Evolutionary conservation across 1,284 basidiomycete genomes (phyloP).

Genomic region (Trametes polyzona): DNA sequence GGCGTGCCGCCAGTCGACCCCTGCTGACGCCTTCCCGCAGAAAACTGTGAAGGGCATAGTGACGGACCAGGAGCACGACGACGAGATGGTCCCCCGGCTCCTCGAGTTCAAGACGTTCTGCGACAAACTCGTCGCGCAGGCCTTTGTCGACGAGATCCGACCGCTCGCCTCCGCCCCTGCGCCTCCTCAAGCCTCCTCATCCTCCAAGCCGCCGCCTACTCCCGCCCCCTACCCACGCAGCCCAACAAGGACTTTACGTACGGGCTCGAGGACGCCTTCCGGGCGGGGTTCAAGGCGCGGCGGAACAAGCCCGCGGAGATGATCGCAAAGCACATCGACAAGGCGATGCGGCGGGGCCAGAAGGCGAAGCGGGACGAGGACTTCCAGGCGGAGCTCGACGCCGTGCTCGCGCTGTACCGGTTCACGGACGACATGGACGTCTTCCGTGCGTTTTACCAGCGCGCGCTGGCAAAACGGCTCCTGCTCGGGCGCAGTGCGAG

Average conservation of each 20-base stretch:
- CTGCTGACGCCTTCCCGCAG: constrained; percentile 40
- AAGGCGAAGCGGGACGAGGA: constrained; percentile 70
- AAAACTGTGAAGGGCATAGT: constrained; percentile 60
- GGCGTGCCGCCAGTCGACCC: neutral
- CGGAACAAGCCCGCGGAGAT: constrained; percentile 92
- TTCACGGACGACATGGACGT: constrained; percentile 93
- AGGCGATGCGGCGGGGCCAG: constrained; percentile 85
- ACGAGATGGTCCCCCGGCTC: constrained; percentile 81
- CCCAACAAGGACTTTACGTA: constrained; percentile 60
- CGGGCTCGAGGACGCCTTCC: constrained; percentile 77
- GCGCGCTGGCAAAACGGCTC: constrained; percentile 87
- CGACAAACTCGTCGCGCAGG: constrained; percentile 51
- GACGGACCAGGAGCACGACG: constrained; percentile 58
- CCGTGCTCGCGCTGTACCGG: constrained; percentile 83
- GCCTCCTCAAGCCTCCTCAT: constrained; percentile 18
- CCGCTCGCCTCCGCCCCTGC: neutral
- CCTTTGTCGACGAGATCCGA: constrained; percentile 46
- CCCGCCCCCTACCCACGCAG: constrained; percentile 30
- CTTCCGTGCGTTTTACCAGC: constrained; percentile 94
- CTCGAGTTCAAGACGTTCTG: constrained; percentile 72
- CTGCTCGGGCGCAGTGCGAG: constrained; percentile 87
- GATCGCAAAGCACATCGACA: constrained; percentile 92
- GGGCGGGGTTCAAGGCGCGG: constrained; percentile 80
- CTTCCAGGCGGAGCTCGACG: constrained; percentile 74
- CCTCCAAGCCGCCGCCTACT: constrained; percentile 17